Base-by-base conservation (phyloP, 2,329 filamentous ascomycete genomes). In the Neonectria faginata region DNA sequence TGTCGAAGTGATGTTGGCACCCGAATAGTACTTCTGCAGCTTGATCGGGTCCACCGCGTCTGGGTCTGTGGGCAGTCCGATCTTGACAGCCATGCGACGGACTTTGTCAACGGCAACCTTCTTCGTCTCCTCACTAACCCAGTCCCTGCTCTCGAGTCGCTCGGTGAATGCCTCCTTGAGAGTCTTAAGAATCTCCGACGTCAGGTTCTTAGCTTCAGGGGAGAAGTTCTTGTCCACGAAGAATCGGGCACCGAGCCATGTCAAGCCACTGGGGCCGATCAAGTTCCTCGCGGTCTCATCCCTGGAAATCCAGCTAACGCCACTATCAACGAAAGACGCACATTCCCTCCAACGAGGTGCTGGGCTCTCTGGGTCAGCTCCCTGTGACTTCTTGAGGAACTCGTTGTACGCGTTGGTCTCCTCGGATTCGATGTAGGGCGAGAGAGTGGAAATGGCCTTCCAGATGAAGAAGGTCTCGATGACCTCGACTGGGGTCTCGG, bases 231-330 rank as follows among this genome's bases (percentile, higher is more conserved):
- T 87, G 66, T 92, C 86, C 2, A 92, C 83, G 67, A 89, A 93
- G 79, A 92, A 92, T 22, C 89, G 86, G 73, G 89, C 90, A 16
- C 92, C 79, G 53, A 91, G 89, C 89, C 90, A 92, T 2, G 86
- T 86, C 22, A 92, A 75, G 5, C 85, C 84, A 22, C 55, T 50
- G 7, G 63, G 60, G 7, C 62, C 56, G n/a, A 57, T 47, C 31
- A 33, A 12, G 10, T 33, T 33, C 11, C 4, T 11, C 31, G 31
- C 31, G 16, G 16, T 3, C 0, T 5, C 22, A 20, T 57, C 44
- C 9, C 5, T 12, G 2, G 33, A 5, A 12, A 68, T 42, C 67
- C 65, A 70, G 14, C 25, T 33, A 7, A 62, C 63, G 2, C 67
- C 68, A 0, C 54, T 16, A 12, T 67, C 51, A 3, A 70, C 5